phyloP scores from a whole-genome alignment of 2,329 filamentous ascomycete genomes.

The Lasiodiplodia sp. region DNA sequence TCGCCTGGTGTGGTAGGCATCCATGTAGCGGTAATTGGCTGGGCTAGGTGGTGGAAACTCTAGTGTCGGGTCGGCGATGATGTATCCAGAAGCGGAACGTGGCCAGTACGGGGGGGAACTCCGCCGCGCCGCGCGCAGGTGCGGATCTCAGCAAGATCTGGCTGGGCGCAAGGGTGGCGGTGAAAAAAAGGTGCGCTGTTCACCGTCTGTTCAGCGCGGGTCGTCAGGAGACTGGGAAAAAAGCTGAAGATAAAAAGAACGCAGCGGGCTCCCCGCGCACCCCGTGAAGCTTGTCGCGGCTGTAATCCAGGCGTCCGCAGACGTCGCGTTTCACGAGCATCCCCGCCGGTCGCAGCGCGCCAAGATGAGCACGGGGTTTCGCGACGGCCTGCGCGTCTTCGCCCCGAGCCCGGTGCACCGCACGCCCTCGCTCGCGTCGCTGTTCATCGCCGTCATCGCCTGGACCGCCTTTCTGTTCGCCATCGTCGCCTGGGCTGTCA shows the following conservation, averaged over 20 bases:
- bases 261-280: constrained; percentile 5
- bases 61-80: constrained; percentile 24
- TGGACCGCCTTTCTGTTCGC: constrained; percentile 22
- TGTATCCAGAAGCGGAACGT: constrained; percentile 30
- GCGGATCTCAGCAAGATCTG: constrained; percentile 21
- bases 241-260: constrained; percentile 14
- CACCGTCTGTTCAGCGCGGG: constrained; percentile 17
- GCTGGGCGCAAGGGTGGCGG: constrained; percentile 22
- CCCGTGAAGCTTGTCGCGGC: constrained; percentile 15
- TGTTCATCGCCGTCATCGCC: constrained; percentile 27
- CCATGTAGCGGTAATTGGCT: constrained; percentile 41
- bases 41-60: constrained; percentile 3
- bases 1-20: constrained; percentile 52
- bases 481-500: constrained; percentile 26
- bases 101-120: constrained; percentile 28
- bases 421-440: constrained; percentile 28
- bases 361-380: constrained; percentile 29
- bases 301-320: not conserved
- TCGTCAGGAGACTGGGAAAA: constrained; percentile 11
- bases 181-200: constrained; percentile 26
- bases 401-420: constrained; percentile 28
- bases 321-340: constrained; percentile 25
- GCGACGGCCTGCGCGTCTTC: constrained; percentile 23
- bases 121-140: constrained; percentile 8
- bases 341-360: constrained; percentile 23